Base-by-base conservation (phyloP, 257 asterid genomes). In the Mentha longifolia region DNA sequence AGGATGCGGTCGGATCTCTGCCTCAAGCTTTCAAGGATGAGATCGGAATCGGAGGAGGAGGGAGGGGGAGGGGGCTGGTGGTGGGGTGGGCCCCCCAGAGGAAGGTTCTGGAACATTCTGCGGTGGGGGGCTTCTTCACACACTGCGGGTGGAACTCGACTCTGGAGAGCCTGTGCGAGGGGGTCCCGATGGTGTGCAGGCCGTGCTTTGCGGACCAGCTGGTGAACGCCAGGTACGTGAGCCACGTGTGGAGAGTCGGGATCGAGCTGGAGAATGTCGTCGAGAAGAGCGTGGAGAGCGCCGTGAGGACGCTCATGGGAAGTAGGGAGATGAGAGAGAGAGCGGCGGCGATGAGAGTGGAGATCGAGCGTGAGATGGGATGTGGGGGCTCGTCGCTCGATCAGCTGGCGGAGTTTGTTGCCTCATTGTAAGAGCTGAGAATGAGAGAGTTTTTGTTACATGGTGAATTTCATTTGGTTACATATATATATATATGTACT, bases 91-190 rank as follows among this genome's bases (percentile, higher is more conserved):
- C 85, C 0, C 89, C 89, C 0, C 92, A 86, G 49, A 78, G 63
- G 80, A 72, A 76, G 67, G 84, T 86, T 11, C 47, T 84, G 19
- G 79, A 77, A 12, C 89, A 86, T 74, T 42, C 70, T 0, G 67
- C 89, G 0, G 77, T 84, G 14, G 89, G 82, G 2, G 85, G 86
- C 0, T 86, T 86, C 46, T 47, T 82, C 13, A 74, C 70, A 0
- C 91, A 86, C 20, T 81, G 88, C 37, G 87, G 91, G 0, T 86
- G 91, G 91, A 86, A 86, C 54, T 86, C 91, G 49, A 81, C 82
- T 1, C 28, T 83, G 2, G 88, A 83, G 33, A 67, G 82, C 16
- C 17, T 83, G 19, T 75, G 78, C 2, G 85, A 78, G 20, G 85
- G 88, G 2, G 83, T 83, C 14, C 83, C 87, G 0, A 11, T 83